A percentile compares a stretch with the other conserved stretches of the same genome.
These are phyloP conservation scores for Hibiscus trionum DNA, from an alignment of 345 rosid species.

Conservation along the genomic window DNA sequence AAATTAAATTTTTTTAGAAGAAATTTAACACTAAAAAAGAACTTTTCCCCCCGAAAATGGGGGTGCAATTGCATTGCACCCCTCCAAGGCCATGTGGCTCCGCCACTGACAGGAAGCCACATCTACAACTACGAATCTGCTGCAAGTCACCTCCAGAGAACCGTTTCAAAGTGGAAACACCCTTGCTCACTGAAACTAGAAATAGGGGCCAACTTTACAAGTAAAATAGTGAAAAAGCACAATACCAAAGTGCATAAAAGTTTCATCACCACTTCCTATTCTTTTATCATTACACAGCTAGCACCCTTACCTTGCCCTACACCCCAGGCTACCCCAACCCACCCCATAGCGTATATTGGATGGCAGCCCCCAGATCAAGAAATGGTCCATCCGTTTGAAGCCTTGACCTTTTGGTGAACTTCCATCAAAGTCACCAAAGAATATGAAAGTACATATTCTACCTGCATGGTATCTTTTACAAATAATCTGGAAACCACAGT, in stretches of 20 bases:
- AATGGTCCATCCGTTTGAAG: constrained; percentile 1
- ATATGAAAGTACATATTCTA: constrained; percentile 2
- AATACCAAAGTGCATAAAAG: background rate
- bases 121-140: background rate
- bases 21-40: no score
- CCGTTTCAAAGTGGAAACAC: background rate
- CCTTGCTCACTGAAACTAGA: constrained; percentile 1
- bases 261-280: background rate
- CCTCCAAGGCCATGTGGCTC: no score
- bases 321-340: constrained; percentile 12
- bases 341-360: constrained; percentile 1
- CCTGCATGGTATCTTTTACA: background rate
- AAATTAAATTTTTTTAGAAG: no score
- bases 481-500: constrained; percentile 3
- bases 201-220: background rate
- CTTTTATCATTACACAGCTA: background rate
- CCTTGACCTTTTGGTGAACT: constrained; percentile 2
- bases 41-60: no score
- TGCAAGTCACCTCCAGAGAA: background rate
- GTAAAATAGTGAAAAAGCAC: background rate
- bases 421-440: background rate
- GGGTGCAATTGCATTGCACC: no score
- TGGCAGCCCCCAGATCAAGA: constrained; percentile 10
- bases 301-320: constrained; percentile 4
- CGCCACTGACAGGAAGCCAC: background rate